These are phyloP conservation scores for Aspergillus pseudoglaucus DNA, from an alignment of 2,329 filamentous ascomycete species.

Conservation along the genomic window DNA sequence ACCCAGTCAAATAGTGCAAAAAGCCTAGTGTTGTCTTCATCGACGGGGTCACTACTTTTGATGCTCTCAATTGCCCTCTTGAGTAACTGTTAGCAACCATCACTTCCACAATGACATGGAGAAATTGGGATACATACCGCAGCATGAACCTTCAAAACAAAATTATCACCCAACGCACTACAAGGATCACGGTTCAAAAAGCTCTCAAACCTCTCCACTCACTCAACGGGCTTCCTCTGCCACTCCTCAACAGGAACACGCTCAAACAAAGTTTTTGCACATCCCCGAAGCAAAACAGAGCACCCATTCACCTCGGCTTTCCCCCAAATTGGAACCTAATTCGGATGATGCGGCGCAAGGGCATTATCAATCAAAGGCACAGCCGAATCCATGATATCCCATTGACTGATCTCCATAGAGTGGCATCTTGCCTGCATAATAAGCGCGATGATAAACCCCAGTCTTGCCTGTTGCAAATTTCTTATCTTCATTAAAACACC, in stretches of 20 bases:
- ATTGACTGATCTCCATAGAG: neutral
- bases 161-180: neutral
- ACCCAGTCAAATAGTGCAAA: neutral
- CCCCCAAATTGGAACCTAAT: neutral
- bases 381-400: neutral
- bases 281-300: neutral
- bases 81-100: neutral
- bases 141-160: neutral
- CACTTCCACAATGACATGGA: too few species aligned
- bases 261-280: neutral
- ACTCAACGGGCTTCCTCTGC: neutral
- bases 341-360: neutral
- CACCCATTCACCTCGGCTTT: neutral
- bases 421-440: neutral
- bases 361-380: neutral
- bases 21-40: neutral
- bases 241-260: neutral
- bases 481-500: neutral
- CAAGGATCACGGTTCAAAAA: neutral
- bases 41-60: neutral
- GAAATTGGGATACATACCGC: too few species aligned
- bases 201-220: neutral
- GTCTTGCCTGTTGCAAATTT: neutral
- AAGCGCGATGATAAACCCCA: neutral
- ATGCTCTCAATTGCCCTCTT: neutral